Base-by-base conservation (phyloP, 2,329 filamentous ascomycete genomes). In the Ilyonectria mors-panacis region DNA sequence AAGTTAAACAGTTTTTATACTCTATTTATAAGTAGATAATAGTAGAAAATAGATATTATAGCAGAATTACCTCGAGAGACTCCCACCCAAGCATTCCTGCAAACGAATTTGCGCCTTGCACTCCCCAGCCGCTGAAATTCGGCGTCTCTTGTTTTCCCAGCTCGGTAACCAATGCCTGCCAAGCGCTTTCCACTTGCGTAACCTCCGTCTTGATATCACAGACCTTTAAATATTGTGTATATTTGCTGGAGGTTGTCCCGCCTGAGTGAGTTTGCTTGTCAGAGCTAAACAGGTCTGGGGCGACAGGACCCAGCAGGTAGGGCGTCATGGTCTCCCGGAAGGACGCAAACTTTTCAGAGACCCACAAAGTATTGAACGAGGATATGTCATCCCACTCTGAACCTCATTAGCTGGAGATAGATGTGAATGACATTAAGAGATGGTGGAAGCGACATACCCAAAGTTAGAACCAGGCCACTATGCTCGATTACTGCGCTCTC, bases 301-400 rank as follows among this genome's bases (percentile, higher is more conserved):
- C 17, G 15, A 58, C 55, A 2, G 55, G 55, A 6, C 39, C 55
- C 28, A 58, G 26, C 23, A 58, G 23, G 37, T 47, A 58, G 15
- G 55, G 55, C 28, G 35, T 58, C 39, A 58, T 58, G 23, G 15
- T 35, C 10, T 47, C 42, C 17, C 55, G 55, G 26, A 58, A 58
- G 21, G 55, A 45, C 9, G 55, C 55, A 19, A 58, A 58, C 13
- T 58, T 48, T n/a, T 45, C 55, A 17, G 55, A 58, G 39, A n/a
- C 26, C 55, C 55, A 58, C 7, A 58, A 58, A n/a, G 6, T 17
- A 8, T 47, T 47, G 39, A 58, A 58, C 12, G 55, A 58, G 39
- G 55, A 45, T 8, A 58, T 15, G 42, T 33, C 9, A 15, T 58
- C 55, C 55, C 55, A 58, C n/a, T 58, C 55, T 58, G 26, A 5